phyloP scores from a whole-genome alignment of 345 rosid genomes.

The Gossypium thurberi region DNA sequence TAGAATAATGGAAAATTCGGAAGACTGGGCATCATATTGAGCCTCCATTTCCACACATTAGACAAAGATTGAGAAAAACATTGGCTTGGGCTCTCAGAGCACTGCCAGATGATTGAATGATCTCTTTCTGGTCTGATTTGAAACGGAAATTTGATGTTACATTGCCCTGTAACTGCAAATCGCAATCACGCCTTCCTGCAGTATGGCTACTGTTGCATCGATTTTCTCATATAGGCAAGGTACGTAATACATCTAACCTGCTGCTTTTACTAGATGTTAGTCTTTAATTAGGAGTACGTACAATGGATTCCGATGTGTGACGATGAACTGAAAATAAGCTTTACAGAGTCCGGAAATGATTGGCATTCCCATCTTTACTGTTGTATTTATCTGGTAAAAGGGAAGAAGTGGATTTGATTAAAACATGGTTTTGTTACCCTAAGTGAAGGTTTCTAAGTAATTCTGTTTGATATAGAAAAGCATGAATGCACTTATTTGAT shows the following conservation, averaged over 20 bases:
- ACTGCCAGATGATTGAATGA: background rate
- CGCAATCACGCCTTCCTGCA: background rate
- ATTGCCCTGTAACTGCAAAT: background rate
- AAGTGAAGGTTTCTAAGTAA: background rate
- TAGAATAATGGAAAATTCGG: background rate
- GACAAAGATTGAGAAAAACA: background rate
- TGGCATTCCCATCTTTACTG: no score
- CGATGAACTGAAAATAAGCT: background rate
- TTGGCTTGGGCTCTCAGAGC: background rate
- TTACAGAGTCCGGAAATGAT: background rate
- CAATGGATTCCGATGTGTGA: constrained; percentile 2
- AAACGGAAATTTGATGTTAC: background rate
- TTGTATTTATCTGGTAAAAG: background rate
- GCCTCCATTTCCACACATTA: background rate
- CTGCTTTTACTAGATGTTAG: background rate
- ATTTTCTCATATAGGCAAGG: background rate
- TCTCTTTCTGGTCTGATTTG: background rate
- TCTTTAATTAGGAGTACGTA: background rate
- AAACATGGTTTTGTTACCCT: background rate
- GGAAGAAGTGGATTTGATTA: background rate
- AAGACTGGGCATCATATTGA: background rate
- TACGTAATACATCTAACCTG: background rate
- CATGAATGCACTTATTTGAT: background rate
- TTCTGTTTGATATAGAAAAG: background rate
- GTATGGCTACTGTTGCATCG: background rate